A percentile compares a stretch with the other conserved stretches of the same genome.
Evolutionary conservation across 805 yeast species (phyloP).

Genomic region (Grigorovia yakushimaensis): DNA sequence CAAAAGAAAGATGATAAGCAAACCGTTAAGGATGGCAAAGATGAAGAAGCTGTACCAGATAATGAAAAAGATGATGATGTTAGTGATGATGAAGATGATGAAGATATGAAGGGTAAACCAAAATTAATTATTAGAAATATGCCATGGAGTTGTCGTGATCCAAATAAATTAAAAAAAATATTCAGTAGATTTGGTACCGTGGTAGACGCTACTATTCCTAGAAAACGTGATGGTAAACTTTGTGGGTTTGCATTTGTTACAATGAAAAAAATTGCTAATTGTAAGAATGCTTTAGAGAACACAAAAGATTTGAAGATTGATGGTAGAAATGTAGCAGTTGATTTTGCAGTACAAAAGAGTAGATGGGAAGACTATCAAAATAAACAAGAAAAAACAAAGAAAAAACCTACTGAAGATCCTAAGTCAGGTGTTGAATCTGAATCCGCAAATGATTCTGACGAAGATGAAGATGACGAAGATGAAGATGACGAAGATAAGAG

Average conservation of each 20-base stretch:
- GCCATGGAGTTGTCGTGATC: conserved; percentile 90
- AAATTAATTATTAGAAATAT: conserved; percentile 81
- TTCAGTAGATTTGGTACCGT: conserved; percentile 80
- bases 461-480: conserved; percentile 28
- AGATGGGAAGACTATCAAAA: conserved; percentile 62
- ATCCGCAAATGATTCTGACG: conserved; percentile 26
- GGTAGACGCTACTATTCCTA: conserved; percentile 80
- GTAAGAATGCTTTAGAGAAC: conserved; percentile 72
- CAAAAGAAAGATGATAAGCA: conserved; percentile 25
- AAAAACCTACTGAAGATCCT: conserved; percentile 31
- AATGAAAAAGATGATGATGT: conserved; percentile 1
- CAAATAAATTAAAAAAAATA: conserved; percentile 56
- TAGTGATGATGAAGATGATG: conserved; percentile 20
- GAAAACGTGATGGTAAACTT: conserved; percentile 80
- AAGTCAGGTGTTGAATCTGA: conserved; percentile 33
- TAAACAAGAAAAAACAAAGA: conserved; percentile 34
- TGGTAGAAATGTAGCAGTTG: conserved; percentile 89
- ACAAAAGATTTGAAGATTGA: conserved; percentile 68
- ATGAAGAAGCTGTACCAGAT: neutral
- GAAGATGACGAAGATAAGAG: conserved; percentile 30
- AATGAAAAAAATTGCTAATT: conserved; percentile 69
- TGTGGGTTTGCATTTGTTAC: conserved; percentile 92
- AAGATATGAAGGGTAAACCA: conserved; percentile 63
- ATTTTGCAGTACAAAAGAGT: conserved; percentile 80
- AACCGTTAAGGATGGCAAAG: conserved; percentile 3